A percentile compares a stretch with the other conserved stretches of the same genome.
Evolutionary conservation across 2,329 filamentous ascomycete genomes (phyloP).

Genomic region (Calonectria fujianensis): DNA sequence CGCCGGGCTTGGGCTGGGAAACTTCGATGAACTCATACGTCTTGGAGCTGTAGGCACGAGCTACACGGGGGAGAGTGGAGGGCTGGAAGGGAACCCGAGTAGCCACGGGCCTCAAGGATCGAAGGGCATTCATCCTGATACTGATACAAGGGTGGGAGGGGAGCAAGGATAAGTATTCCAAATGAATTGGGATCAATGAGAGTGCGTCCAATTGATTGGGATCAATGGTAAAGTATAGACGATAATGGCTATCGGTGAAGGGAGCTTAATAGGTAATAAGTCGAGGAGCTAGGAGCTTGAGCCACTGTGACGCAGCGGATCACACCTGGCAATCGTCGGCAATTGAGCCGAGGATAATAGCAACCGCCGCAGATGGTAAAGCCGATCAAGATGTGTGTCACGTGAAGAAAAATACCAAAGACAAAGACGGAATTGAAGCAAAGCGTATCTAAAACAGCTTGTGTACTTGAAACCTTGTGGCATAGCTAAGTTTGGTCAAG

Average conservation of each 20-base stretch:
- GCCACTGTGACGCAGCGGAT: conserved; percentile 53
- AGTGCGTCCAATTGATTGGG: conserved; percentile 4
- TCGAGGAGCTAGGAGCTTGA: conserved; percentile 47
- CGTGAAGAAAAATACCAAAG: conserved; percentile 44
- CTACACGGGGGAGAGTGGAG: conserved; percentile 73
- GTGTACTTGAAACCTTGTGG: conserved; percentile 7
- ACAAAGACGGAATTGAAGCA: neutral
- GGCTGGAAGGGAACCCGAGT: conserved; percentile 68
- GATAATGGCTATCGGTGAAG: conserved; percentile 7
- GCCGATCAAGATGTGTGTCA: conserved; percentile 48
- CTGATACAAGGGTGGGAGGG: conserved; percentile 2
- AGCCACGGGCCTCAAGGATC: conserved; percentile 76
- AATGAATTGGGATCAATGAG: neutral
- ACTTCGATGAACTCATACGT: conserved; percentile 89
- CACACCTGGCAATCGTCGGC: conserved; percentile 49
- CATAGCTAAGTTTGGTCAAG: neutral
- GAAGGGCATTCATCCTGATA: conserved; percentile 71
- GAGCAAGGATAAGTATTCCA: neutral
- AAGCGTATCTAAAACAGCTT: neutral
- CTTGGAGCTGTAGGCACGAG: conserved; percentile 71
- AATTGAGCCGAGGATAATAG: conserved; percentile 54
- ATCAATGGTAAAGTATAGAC: conserved; percentile 20
- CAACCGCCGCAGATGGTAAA: conserved; percentile 47
- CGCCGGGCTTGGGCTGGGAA: conserved; percentile 89
- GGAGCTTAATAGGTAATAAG: conserved; percentile 40